Conservation (phyloP, 768 basidiomycete species). For the Rhizopogon vulgaris region DNA sequence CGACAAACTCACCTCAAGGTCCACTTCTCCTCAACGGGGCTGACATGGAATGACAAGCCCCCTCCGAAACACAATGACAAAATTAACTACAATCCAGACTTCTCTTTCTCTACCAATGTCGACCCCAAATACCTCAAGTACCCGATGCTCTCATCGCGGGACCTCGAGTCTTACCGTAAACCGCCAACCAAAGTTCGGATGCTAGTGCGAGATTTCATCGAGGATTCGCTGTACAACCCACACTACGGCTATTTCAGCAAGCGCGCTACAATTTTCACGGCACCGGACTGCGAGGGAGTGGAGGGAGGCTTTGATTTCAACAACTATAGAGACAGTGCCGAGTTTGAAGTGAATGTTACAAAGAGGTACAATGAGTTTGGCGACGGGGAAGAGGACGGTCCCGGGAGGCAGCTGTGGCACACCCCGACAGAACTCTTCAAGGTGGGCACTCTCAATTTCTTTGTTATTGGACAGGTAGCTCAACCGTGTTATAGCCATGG, state of each 20-base stretch:
- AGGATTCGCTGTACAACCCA: conserved; percentile 95
- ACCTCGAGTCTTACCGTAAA: conserved; percentile 36
- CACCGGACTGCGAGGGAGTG: conserved; percentile 36
- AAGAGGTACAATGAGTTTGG: conserved; percentile 70
- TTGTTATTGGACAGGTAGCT: conserved; percentile 1
- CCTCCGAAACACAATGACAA: conserved; percentile 36
- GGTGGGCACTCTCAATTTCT: conserved; percentile 35
- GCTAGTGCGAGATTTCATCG: conserved; percentile 94
- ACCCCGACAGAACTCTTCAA: conserved; percentile 98
- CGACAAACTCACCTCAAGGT: conserved; percentile 17
- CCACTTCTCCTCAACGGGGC: conserved; percentile 17
- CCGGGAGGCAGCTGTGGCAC: conserved; percentile 94
- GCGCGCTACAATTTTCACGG: conserved; percentile 84
- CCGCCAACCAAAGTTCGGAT: conserved; percentile 85
- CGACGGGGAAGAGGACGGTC: conserved; percentile 51
- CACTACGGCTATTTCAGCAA: conserved; percentile 96
- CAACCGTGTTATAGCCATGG: conserved; percentile 60
- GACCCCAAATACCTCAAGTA: conserved; percentile 40
- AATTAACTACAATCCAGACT: conserved; percentile 71
- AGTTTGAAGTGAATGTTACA: conserved; percentile 82
- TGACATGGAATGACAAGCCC: conserved; percentile 8
- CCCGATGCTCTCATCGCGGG: conserved; percentile 65
- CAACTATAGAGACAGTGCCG: conserved; percentile 54
- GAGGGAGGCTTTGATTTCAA: conserved; percentile 60
- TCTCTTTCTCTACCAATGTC: conserved; percentile 45